These are phyloP conservation scores for Fraxinus baroniana DNA, from an alignment of 305 asterid genomes.

Conservation along the genomic window DNA sequence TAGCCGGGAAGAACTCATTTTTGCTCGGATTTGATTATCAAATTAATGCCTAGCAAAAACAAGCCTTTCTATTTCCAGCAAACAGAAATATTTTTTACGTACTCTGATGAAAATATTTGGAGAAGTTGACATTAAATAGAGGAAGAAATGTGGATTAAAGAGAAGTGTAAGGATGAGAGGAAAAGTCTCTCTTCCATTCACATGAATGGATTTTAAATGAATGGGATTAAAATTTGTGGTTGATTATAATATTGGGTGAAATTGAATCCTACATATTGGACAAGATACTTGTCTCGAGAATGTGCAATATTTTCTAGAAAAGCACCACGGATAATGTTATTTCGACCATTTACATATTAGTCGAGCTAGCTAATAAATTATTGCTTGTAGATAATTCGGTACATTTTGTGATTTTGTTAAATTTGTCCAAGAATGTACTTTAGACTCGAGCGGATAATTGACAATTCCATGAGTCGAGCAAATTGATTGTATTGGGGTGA, in stretches of 20 bases:
- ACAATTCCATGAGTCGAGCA: not conserved
- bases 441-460: not conserved
- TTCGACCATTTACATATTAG: not conserved
- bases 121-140: not conserved
- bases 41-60: constrained; percentile 9
- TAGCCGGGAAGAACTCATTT: constrained; percentile 34
- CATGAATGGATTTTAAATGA: constrained; percentile 24
- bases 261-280: not conserved
- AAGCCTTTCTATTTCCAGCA: not conserved
- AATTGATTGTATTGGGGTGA: not conserved
- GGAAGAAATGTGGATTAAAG: not conserved
- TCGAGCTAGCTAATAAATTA: not conserved
- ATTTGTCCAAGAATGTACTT: no score
- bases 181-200: constrained; percentile 29
- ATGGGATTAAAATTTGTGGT: not conserved
- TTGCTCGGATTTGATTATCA: constrained; percentile 7
- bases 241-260: not conserved
- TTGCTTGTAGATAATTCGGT: not conserved
- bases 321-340: not conserved
- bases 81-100: not conserved
- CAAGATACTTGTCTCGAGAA: not conserved
- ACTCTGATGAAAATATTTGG: not conserved
- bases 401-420: no score
- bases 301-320: not conserved
- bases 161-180: constrained; percentile 24